Base-by-base conservation (phyloP, 805 yeast species). In the Hanseniaspora vineae region DNA sequence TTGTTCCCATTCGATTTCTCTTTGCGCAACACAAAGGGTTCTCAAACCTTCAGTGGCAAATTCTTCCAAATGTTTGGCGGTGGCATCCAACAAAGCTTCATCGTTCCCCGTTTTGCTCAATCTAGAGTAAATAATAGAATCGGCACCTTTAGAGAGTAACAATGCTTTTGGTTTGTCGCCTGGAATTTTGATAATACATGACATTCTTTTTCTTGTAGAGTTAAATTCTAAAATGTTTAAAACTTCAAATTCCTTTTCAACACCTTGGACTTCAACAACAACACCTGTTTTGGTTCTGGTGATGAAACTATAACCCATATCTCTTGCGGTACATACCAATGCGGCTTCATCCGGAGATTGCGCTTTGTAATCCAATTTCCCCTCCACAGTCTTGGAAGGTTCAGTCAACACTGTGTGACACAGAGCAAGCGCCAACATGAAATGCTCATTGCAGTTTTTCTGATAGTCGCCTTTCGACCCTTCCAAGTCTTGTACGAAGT, bases 291-390 rank as follows among this genome's bases (percentile, higher is more conserved):
- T 82, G 10, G 88, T 83, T 60, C 78, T 74, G 40, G 75, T 80
- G 17, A 73, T 60, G 59, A 82, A 83, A 35, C 75, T 72, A 62
- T 77, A 84, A 0, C 94, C 94, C 55, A 82, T 68, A 56, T 83
- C 81, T 60, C 89, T 73, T 0, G 92, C 92, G 18, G 92, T 82
- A 14, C 80, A 81, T 14, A 84, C 94, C 49, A 84, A 71, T 0
- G 94, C 92, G 29, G 89, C 88, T 64, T 84, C 94, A 69, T 84
- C 94, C 0, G 94, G 94, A 23, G 88, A 80, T 60, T 84, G 92
- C 0, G 92, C 92, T 56, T 81, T 80, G 37, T 82, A 65, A 23
- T 76, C 67, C 46, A 74, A 54, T 50, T 72, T 79, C 1, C 66
- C 72, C 2, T 85, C 78, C 54, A 77, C 71, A 23, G 71, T 70